These are phyloP conservation scores for Hibiscus syriacus DNA, from an alignment of 345 rosid species.

Conservation along the genomic window DNA sequence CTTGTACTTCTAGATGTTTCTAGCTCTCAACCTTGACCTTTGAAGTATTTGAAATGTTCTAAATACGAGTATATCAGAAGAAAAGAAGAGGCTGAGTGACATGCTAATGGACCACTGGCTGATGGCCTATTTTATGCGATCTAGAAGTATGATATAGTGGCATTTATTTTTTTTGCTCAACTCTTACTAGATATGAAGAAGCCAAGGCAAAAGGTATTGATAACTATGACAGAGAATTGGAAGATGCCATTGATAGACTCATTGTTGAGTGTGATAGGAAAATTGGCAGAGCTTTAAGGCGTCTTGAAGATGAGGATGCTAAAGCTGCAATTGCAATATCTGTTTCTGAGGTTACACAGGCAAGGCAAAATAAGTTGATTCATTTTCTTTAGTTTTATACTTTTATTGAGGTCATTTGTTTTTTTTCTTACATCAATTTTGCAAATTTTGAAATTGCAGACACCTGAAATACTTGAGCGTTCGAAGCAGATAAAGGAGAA, in stretches of 20 bases:
- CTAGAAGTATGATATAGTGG: neutral
- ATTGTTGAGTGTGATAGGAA: conserved; percentile 97
- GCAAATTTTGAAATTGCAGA: conserved; percentile 35
- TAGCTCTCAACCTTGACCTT: neutral
- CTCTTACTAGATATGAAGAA: conserved; percentile 64
- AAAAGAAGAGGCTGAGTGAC: neutral
- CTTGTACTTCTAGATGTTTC: neutral
- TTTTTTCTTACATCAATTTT: neutral
- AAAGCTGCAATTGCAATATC: conserved; percentile 99
- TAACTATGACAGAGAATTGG: conserved; percentile 88
- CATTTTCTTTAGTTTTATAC: neutral
- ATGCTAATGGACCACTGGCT: neutral
- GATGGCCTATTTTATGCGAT: neutral
- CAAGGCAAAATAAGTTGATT: conserved; percentile 13
- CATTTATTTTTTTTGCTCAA: conserved; percentile 21
- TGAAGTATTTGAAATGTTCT: neutral
- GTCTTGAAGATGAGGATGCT: conserved; percentile 99
- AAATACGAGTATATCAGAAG: neutral
- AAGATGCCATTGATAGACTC: conserved; percentile 90
- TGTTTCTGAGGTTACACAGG: conserved; percentile 97
- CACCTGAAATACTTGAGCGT: conserved; percentile 64
- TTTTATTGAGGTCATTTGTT: neutral
- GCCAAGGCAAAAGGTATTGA: conserved; percentile 77
- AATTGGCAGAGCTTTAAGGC: conserved; percentile 91
- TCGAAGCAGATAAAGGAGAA: conserved; percentile 92